phyloP scores from a whole-genome alignment of 169 alveolate species.

The Theileria orientalis region DNA sequence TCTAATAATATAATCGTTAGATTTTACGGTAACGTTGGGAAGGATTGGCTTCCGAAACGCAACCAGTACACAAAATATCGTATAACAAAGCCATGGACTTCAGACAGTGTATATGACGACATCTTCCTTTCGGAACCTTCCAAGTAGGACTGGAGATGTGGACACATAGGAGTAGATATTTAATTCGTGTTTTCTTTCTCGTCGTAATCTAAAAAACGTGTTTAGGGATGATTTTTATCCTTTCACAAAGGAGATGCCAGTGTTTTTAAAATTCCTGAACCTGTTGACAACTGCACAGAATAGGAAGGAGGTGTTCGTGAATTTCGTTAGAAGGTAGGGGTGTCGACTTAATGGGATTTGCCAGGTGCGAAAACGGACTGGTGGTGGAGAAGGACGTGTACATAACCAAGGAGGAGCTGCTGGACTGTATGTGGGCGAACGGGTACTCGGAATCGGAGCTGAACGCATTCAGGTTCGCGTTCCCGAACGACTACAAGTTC shows the following conservation, averaged over 20 bases:
- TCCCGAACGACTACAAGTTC: slow-evolving; percentile 80
- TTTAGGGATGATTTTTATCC: slow-evolving; percentile 74
- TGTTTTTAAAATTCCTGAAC: slow-evolving; percentile 78
- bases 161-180: neutral
- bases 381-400: slow-evolving; percentile 84
- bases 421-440: slow-evolving; percentile 81
- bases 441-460: slow-evolving; percentile 81
- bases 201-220: neutral
- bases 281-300: slow-evolving; percentile 79
- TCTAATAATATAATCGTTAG: slow-evolving; percentile 14
- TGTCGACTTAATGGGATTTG: neutral
- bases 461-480: slow-evolving; percentile 82
- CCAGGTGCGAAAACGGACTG: slow-evolving; percentile 82
- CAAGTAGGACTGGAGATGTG: slow-evolving; percentile 31
- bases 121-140: slow-evolving; percentile 80
- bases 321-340: slow-evolving; percentile 77
- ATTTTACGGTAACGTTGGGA: slow-evolving; percentile 40
- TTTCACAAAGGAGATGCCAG: slow-evolving; percentile 81
- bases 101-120: slow-evolving; percentile 82
- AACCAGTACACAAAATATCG: slow-evolving; percentile 82
- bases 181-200: neutral
- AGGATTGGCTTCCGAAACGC: slow-evolving; percentile 57
- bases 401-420: slow-evolving; percentile 79
- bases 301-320: slow-evolving; percentile 76
- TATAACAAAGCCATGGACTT: slow-evolving; percentile 80